Conservation (phyloP, 495 filamentous ascomycete species). For the Penicillium turbatum region DNA sequence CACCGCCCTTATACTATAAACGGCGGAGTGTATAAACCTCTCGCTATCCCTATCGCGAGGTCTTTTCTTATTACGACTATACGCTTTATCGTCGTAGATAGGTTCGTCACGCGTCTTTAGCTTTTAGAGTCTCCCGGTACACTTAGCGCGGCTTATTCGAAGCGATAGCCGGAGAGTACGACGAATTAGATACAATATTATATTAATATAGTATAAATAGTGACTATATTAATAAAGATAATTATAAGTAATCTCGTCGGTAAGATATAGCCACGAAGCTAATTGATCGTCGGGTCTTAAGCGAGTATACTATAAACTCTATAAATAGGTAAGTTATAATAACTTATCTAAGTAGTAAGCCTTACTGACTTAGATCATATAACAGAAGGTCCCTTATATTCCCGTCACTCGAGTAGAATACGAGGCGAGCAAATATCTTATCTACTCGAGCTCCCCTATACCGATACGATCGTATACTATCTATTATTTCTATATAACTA, state of each 20-base stretch:
- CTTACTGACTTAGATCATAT: background rate
- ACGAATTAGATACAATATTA: background rate
- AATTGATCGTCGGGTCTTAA: background rate
- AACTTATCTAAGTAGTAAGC: too few relatives aligned
- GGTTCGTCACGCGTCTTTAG: background rate
- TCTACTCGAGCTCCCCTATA: too few relatives aligned
- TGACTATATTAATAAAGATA: background rate
- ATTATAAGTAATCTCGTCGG: slow-evolving; percentile 1
- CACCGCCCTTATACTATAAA: too few relatives aligned
- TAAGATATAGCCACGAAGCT: background rate
- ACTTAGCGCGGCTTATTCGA: background rate
- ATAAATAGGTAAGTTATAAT: background rate
- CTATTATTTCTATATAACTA: too few relatives aligned
- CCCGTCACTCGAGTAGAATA: background rate
- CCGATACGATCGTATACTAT: too few relatives aligned
- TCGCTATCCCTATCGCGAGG: background rate
- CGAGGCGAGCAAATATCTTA: too few relatives aligned
- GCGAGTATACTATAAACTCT: background rate
- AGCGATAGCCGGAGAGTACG: background rate
- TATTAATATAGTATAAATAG: background rate
- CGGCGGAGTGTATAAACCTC: too few relatives aligned
- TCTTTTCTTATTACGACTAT: background rate
- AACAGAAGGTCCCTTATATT: background rate
- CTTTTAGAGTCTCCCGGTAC: background rate
- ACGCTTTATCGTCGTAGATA: background rate